phyloP scores from a whole-genome alignment of 2,329 filamentous ascomycete species.

The Neonectria hederae region DNA sequence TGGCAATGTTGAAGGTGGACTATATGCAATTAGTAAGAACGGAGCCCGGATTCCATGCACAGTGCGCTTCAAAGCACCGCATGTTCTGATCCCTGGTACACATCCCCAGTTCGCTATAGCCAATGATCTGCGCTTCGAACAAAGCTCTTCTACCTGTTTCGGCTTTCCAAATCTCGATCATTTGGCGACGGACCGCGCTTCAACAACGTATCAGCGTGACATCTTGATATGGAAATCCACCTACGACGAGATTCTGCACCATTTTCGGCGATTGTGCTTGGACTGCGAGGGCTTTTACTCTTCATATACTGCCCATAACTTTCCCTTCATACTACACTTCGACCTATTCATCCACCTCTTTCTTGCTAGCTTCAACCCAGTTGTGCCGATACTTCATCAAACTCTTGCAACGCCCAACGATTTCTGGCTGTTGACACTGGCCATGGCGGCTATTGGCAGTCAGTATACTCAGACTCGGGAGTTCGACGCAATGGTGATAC shows the following conservation, averaged over 20 bases:
- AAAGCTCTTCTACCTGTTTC: background rate
- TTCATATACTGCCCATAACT: constrained; percentile 20
- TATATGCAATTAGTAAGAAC: constrained; percentile 34
- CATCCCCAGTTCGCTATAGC: background rate
- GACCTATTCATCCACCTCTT: constrained; percentile 46
- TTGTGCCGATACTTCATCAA: constrained; percentile 45
- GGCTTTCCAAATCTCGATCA: background rate
- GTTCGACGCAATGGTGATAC: constrained; percentile 30
- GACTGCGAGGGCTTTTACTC: constrained; percentile 9
- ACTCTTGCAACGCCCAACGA: constrained; percentile 16
- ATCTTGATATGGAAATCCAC: constrained; percentile 4
- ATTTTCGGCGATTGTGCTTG: constrained; percentile 20
- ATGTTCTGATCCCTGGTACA: constrained; percentile 10
- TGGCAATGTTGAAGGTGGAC: constrained; percentile 5
- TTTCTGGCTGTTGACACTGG: constrained; percentile 35
- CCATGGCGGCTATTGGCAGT: constrained; percentile 35
- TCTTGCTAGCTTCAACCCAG: constrained; percentile 45
- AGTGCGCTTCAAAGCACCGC: constrained; percentile 18
- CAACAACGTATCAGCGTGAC: background rate
- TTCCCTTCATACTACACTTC: constrained; percentile 40
- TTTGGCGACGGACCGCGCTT: fast-evolving
- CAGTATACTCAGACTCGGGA: constrained; percentile 39
- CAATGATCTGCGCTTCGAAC: background rate
- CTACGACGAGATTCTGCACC: constrained; percentile 14
- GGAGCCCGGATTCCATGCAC: constrained; percentile 33